Evolutionary conservation across 1,284 basidiomycete species (phyloP), one percentile per base, ranked within the genome.

Genomic region (Leccinum subspadiceum): DNA sequence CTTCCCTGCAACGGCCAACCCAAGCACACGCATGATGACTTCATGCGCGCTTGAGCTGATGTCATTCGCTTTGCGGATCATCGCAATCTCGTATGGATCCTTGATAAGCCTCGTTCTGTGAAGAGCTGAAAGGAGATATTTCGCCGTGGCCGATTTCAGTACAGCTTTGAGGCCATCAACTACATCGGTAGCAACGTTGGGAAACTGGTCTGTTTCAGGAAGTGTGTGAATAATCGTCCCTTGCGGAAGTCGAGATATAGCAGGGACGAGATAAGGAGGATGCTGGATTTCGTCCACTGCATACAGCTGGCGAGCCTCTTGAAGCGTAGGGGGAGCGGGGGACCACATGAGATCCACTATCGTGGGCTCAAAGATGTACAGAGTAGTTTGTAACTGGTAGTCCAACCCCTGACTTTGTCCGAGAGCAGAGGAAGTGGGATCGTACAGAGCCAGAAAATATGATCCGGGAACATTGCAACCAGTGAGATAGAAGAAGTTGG

Each of bases 11-110:
- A 92, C 91, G 17, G 87, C 88, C 52, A 82, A 78, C 2, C 93
- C 93, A 5, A 96, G 81, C 10, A 94, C 86, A n/a, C 91, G 82
- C 93, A 96, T 96, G 52, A 96, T 85, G 7, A 86, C 84, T 74
- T 94, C 92, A 66, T 96, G 94, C 2, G 94, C 94, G 4, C 87
- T 81, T 0, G 90, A 93, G 63, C 91, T 93, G 65, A 96, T 93
- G 58, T 82, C 81, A 70, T 92, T 94, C 0, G 94, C 94, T 58
- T 84, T 82, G 57, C 81, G 79, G 66, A 96, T 93, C 61, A 83
- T 77, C 13, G 78, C 81, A 58, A 97, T 84, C 76, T 96, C 94
- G 46, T 80, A 73, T 3, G 78, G 74, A 17, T 88, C 88, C 76
- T 96, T 97, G 62, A 81, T 85, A 26, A 96, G 75, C 8, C 94